Conservation (phyloP, 768 basidiomycete species). For the Termitomyces sp. region DNA sequence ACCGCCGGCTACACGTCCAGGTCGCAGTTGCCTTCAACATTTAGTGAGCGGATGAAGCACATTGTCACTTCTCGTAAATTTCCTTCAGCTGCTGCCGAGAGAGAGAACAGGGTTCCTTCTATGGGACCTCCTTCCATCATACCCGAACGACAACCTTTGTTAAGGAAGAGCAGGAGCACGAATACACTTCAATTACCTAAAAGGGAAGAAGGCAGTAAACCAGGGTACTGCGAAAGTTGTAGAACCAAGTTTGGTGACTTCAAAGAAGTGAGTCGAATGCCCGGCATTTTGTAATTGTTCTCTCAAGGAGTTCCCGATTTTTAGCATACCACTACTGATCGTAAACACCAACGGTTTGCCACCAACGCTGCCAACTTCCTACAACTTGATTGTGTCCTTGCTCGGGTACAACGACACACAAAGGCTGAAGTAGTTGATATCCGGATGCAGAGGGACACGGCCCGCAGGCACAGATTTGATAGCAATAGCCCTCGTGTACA, state of each 20-base stretch:
- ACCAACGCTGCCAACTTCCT: constrained; percentile 70
- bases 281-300: neutral
- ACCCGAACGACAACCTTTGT: constrained; percentile 44
- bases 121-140: constrained; percentile 72
- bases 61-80: constrained; percentile 62
- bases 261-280: constrained; percentile 49
- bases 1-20: constrained; percentile 44
- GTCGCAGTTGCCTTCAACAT: constrained; percentile 44
- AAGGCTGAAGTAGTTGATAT: constrained; percentile 25
- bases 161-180: constrained; percentile 78
- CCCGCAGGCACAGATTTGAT: constrained; percentile 3
- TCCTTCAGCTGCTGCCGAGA: constrained; percentile 21
- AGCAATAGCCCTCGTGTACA: constrained; percentile 1
- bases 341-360: constrained; percentile 82
- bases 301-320: neutral
- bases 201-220: constrained; percentile 83
- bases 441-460: constrained; percentile 18
- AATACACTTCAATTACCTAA: constrained; percentile 71
- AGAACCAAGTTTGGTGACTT: constrained; percentile 88
- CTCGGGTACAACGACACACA: constrained; percentile 48
- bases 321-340: constrained; percentile 63
- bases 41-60: constrained; percentile 57
- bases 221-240: constrained; percentile 98
- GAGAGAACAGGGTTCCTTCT: constrained; percentile 25
- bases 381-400: constrained; percentile 72